Evolutionary conservation across 108 stramenopile genomes (phyloP), one percentile per base, ranked within the genome.

Genomic region (Cyclostephanos invisitatus): DNA sequence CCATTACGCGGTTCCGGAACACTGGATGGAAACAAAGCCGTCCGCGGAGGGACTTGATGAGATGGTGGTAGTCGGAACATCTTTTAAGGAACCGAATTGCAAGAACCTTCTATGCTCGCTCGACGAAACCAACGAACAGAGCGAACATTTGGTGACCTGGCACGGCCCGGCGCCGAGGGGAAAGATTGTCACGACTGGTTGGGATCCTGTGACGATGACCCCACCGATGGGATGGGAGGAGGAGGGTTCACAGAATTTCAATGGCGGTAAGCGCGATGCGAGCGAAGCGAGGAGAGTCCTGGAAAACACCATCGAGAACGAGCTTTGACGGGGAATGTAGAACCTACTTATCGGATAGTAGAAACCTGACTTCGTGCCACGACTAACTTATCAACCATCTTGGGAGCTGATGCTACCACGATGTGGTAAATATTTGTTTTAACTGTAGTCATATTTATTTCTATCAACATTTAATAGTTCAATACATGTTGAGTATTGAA

Each of bases 1-100:
- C 83, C 0, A 44, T 68, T 36, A 72, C 15, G n/a, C 56, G 14
- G 56, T 27, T 36, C 36, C 60, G 9, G 20, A 61, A 32, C 58
- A 59, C 29, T 59, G 58, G 58, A 5, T 37, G 15, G 0, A 59
- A 59, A 3, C 3, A 17, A 18, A 18, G 1, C 58, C 32, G 27
- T 35, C 58, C 24, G n/a, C 32, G 5, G 66, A 77, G 8, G 76
- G 56, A 6, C 29, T 78, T 24, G 81, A 82, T 5, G 37, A 74
- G 18, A 18, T 93, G 40, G 64, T 80, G 53, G 80, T 89, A 68
- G 66, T 79, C 32, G 89, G 77, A 36, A 88, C 92, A 11, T 82
- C 72, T 17, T 73, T 91, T 27, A 80, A 73, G 47, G 92, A 94
- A 67, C 92, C 90, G 0, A 65, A 69, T 1, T 94, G 92, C 70